Conservation (phyloP, 1,284 basidiomycete genomes). For the Takashimella tepidaria region DNA sequence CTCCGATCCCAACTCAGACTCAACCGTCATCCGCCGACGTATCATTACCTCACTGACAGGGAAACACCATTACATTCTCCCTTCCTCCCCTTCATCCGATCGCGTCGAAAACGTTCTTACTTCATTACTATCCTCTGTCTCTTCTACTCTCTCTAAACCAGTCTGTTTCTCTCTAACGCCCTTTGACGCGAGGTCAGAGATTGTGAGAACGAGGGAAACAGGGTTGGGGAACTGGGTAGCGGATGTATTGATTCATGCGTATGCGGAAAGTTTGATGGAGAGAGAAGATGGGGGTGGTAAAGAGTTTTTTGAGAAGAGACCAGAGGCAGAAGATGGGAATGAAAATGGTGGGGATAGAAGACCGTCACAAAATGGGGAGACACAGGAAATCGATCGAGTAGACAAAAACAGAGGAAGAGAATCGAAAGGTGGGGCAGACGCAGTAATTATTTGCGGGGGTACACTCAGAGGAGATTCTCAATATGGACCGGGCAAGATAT, state of each 20-base stretch:
- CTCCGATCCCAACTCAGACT: constrained; percentile 54
- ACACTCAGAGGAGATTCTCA: constrained; percentile 78
- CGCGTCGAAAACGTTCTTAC: constrained; percentile 60
- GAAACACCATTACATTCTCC: constrained; percentile 59
- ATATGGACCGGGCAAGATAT: constrained; percentile 74
- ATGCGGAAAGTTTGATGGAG: constrained; percentile 64
- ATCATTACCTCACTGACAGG: constrained; percentile 64
- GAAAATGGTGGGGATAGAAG: constrained; percentile 37
- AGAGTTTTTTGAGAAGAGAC: constrained; percentile 20
- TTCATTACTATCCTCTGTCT: constrained; percentile 65
- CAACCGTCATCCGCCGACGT: constrained; percentile 59
- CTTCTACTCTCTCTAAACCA: constrained; percentile 63
- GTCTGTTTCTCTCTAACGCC: constrained; percentile 65
- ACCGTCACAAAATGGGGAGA: constrained; percentile 26
- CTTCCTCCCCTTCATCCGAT: constrained; percentile 59
- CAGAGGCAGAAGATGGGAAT: background rate
- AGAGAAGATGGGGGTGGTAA: constrained; percentile 8
- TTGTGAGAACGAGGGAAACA: constrained; percentile 64
- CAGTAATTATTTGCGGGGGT: constrained; percentile 77
- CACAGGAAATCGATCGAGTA: too few species aligned
- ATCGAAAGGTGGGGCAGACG: constrained; percentile 58
- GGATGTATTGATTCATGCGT: constrained; percentile 77
- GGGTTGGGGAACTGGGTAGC: constrained; percentile 84
- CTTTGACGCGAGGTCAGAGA: constrained; percentile 69
- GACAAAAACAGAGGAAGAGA: constrained; percentile 1